Evolutionary conservation across 257 asterid species (phyloP).

Genomic region (Solanum tarijense): DNA sequence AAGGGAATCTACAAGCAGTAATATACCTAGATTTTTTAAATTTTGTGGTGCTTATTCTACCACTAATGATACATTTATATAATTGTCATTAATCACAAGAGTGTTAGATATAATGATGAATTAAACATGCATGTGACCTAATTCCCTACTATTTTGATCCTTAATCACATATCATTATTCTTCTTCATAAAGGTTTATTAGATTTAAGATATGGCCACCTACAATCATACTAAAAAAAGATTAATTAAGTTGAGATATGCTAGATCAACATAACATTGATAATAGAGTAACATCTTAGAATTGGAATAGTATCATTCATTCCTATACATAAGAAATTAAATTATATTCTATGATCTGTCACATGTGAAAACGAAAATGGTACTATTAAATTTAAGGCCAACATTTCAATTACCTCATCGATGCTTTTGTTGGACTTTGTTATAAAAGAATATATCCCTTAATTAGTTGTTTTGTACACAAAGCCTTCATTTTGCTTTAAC

Average conservation of each 20-base stretch:
- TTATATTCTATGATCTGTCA: not conserved
- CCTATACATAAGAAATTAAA: not conserved
- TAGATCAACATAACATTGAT: not conserved
- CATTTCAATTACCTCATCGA: not conserved
- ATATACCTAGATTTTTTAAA: not conserved
- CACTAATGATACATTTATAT: not conserved
- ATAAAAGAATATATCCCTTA: not conserved
- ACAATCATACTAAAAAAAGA: not conserved
- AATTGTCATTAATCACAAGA: too few relatives aligned
- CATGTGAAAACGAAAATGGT: not conserved
- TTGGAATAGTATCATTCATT: not conserved
- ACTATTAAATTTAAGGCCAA: not conserved
- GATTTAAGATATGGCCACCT: not conserved
- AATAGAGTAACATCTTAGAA: not conserved
- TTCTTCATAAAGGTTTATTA: not conserved
- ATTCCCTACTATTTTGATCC: not conserved
- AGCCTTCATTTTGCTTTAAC: not conserved
- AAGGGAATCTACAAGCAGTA: not conserved
- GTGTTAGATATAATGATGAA: not conserved
- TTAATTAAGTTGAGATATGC: not conserved
- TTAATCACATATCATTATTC: not conserved
- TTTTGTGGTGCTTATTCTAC: not conserved
- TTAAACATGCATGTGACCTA: too few relatives aligned
- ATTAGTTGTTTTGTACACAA: not conserved
- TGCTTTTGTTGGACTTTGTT: not conserved